These are phyloP conservation scores for Aureobasidium pullulans DNA, from an alignment of 2,329 filamentous ascomycete genomes.

Conservation along the genomic window DNA sequence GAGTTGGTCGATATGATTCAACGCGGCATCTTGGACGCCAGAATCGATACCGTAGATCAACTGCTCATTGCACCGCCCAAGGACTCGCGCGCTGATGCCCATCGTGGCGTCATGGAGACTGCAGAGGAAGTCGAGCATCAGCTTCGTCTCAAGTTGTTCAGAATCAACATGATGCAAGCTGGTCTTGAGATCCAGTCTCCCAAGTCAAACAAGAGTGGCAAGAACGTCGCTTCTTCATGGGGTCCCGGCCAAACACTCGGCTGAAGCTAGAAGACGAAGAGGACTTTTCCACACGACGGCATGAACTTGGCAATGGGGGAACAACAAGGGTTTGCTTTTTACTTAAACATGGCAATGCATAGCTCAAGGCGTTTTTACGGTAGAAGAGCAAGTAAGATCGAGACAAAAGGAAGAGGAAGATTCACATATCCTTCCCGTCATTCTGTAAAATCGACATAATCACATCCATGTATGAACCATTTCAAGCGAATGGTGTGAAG, in stretches of 20 bases:
- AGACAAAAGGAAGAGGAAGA: not conserved
- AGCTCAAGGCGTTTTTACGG: constrained; percentile 5
- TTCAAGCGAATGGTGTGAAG: too few relatives aligned
- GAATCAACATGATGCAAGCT: constrained; percentile 67
- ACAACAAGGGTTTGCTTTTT: not conserved
- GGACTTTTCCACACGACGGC: not conserved
- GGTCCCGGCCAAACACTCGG: constrained; percentile 4
- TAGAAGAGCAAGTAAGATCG: not conserved
- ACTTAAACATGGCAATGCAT: constrained; percentile 1
- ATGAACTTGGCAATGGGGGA: not conserved
- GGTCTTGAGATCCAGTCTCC: constrained; percentile 54
- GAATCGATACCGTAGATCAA: constrained; percentile 77
- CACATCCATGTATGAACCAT: too few relatives aligned
- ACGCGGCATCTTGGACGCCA: constrained; percentile 61
- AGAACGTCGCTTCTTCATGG: constrained; percentile 3
- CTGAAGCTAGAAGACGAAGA: not conserved
- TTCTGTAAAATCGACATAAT: not conserved
- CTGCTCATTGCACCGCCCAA: constrained; percentile 65
- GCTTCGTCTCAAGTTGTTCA: constrained; percentile 66
- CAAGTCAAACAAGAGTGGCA: constrained; percentile 7
- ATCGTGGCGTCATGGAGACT: constrained; percentile 59
- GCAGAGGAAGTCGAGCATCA: constrained; percentile 67
- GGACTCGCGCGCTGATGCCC: constrained; percentile 61
- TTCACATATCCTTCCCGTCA: not conserved
- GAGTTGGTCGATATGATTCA: constrained; percentile 78